Conservation (phyloP, 768 basidiomycete species). For the Mycena olivaceomarginata region DNA sequence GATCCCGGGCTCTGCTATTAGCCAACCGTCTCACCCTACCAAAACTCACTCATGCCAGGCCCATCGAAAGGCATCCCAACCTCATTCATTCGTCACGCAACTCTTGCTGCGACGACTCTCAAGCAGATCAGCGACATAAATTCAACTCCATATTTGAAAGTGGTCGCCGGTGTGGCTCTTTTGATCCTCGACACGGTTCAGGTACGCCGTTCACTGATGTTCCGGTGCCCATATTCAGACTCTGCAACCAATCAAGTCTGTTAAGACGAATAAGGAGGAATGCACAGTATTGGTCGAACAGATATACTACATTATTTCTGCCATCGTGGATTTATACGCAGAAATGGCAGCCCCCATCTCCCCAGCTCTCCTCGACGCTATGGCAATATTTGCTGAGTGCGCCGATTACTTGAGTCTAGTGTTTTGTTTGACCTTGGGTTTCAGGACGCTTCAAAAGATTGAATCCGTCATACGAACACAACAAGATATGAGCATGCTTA, state of each 20-base stretch:
- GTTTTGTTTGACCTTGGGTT: not conserved
- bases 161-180: conserved; percentile 16
- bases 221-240: not conserved
- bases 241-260: not conserved
- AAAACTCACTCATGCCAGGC: not conserved
- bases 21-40: too few species aligned
- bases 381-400: conserved; percentile 15
- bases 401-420: not conserved
- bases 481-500: not conserved
- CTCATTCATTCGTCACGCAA: conserved; percentile 1
- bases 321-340: not conserved
- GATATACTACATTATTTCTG: conserved; percentile 1
- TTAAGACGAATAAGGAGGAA: conserved; percentile 14
- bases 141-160: conserved; percentile 1
- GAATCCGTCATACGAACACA: conserved; percentile 9
- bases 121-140: not conserved
- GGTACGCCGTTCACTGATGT: not conserved
- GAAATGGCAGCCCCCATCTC: not conserved
- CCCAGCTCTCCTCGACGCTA: not conserved
- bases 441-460: conserved; percentile 25
- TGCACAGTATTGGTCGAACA: conserved; percentile 1
- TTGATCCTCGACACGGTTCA: conserved; percentile 19
- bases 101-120: conserved; percentile 3
- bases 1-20: too few species aligned
- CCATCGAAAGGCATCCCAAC: conserved; percentile 1